Percentiles rank a stretch among this genome's conserved stretches.
Conservation (phyloP, 495 filamentous ascomycete genomes). For the Penicillium antarcticum region DNA sequence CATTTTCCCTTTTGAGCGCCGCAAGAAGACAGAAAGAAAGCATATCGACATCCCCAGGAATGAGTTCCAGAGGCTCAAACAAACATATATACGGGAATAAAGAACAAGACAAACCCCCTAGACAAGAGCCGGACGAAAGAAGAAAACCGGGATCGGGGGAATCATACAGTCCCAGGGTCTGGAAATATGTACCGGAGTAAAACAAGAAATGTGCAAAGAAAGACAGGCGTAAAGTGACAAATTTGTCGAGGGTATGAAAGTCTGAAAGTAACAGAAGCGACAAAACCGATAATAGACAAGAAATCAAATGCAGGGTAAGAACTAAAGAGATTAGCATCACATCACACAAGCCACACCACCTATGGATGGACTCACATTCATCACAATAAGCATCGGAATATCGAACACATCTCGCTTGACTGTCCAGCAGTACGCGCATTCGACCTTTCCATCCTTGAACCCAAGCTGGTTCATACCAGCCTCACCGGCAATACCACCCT, state of each 20-base stretch:
- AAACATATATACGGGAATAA: slow-evolving; percentile 9
- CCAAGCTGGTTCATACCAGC: slow-evolving; percentile 71
- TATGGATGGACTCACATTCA: slow-evolving; percentile 74
- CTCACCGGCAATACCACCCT: slow-evolving; percentile 66
- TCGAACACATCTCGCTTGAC: slow-evolving; percentile 97
- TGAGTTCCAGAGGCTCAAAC: neutral
- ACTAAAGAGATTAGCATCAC: slow-evolving; percentile 26
- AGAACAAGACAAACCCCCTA: neutral
- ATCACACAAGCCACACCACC: neutral
- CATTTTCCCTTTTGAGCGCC: slow-evolving; percentile 26
- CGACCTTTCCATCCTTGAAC: slow-evolving; percentile 84
- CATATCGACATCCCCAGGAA: slow-evolving; percentile 4
- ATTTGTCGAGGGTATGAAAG: slow-evolving; percentile 21
- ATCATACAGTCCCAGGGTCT: slow-evolving; percentile 28
- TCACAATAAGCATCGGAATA: slow-evolving; percentile 96
- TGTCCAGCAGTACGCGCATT: slow-evolving; percentile 94
- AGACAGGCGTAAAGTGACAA: slow-evolving; percentile 3
- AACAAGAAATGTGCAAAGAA: slow-evolving; percentile 12
- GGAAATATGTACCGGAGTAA: slow-evolving; percentile 19
- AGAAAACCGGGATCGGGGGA: slow-evolving; percentile 16
- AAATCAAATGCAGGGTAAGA: slow-evolving; percentile 47
- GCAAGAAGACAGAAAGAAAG: slow-evolving; percentile 6
- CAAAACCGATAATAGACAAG: slow-evolving; percentile 5
- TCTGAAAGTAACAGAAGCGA: slow-evolving; percentile 7
- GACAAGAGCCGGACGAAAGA: neutral